These are phyloP conservation scores for Galerina marginata DNA, from an alignment of 768 basidiomycete genomes.

Conservation along the genomic window DNA sequence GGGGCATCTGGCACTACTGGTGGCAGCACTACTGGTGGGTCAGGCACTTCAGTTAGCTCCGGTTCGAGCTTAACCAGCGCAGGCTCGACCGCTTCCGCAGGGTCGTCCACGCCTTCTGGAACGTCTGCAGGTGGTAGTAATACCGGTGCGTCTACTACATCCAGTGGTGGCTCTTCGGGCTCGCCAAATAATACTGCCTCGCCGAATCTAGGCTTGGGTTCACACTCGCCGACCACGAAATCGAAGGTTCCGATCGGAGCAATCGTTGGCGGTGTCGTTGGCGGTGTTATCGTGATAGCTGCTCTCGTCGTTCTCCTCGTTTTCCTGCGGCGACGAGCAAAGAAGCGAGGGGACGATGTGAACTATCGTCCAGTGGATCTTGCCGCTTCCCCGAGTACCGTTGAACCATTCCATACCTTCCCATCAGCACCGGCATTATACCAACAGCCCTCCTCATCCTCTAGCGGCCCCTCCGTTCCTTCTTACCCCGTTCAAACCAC, in stretches of 20 bases:
- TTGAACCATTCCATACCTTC: neutral
- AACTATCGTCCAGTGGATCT: neutral
- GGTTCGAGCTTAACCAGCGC: neutral
- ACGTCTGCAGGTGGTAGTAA: too few species aligned
- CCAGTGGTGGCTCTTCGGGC: too few species aligned
- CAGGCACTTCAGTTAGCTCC: neutral
- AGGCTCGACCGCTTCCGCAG: too few species aligned
- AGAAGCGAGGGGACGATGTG: neutral
- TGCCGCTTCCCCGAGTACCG: neutral
- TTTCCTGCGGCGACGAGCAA: neutral
- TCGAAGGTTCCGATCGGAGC: slow-evolving; percentile 2
- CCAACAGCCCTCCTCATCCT: too few species aligned
- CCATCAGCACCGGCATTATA: neutral
- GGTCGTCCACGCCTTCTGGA: too few species aligned
- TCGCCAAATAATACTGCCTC: too few species aligned
- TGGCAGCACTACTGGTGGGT: neutral
- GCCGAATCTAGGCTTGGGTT: too few species aligned
- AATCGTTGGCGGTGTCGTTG: slow-evolving; percentile 3
- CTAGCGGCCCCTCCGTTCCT: too few species aligned
- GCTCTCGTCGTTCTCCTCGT: neutral
- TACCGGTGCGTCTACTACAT: too few species aligned
- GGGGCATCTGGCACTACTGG: neutral
- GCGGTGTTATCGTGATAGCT: neutral
- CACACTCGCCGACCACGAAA: too few species aligned
- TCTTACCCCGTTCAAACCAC: too few species aligned